These are phyloP conservation scores for Sorghum bicolor DNA, from an alignment of 176 grass and related monocot genomes.

Conservation along the genomic window Sorghum_bicolor_NCBIv3 NC_012873.2:9708501-9709000, in stretches of 20 bases:
- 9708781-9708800: neutral
- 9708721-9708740: neutral
- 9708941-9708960: neutral
- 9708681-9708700: neutral
- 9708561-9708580: too few relatives aligned
- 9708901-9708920: neutral
- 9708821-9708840: constrained; percentile 11
- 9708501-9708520: too few relatives aligned
- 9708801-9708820: constrained; percentile 16
- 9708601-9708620: too few relatives aligned
- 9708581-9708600: too few relatives aligned
- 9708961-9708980: neutral
- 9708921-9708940: neutral
- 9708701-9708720: neutral
- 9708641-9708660: too few relatives aligned
- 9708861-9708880: neutral
- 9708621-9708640: too few relatives aligned
- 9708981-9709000: constrained; percentile 30
- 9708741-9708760: neutral
- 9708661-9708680: too few relatives aligned
- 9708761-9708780: neutral
- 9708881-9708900: neutral
- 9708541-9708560: too few relatives aligned
- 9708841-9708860: neutral
- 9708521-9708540: too few relatives aligned